Percentiles rank a stretch among this genome's conserved stretches.
Conservation (phyloP, 768 basidiomycete genomes). For the Boletus rubropictus region DNA sequence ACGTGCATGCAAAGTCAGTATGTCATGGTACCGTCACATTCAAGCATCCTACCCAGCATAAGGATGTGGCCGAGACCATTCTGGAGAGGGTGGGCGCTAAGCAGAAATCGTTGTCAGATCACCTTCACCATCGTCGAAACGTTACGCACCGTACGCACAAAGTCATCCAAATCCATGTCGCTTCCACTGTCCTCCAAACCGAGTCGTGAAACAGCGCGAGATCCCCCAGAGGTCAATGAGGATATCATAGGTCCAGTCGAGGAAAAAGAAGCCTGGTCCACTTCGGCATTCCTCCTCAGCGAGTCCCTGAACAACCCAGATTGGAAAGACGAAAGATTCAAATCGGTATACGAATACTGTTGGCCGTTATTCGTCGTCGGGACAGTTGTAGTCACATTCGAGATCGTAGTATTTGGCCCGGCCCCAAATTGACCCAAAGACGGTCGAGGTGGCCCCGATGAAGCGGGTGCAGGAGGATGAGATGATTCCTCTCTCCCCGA, state of each 20-base stretch:
- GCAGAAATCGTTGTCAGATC: slow-evolving; percentile 2
- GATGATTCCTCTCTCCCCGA: slow-evolving; percentile 16
- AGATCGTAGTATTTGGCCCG: neutral
- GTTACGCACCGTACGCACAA: slow-evolving; percentile 11
- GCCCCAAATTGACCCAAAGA: slow-evolving; percentile 7
- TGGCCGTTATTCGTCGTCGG: slow-evolving; percentile 9
- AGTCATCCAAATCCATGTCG: slow-evolving; percentile 25
- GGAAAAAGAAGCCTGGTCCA: slow-evolving; percentile 16
- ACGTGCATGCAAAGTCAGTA: slow-evolving; percentile 1
- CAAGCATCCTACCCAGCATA: slow-evolving; percentile 21
- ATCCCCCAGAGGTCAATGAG: slow-evolving; percentile 5
- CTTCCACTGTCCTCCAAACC: slow-evolving; percentile 24
- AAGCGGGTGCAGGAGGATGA: neutral
- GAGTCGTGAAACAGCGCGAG: slow-evolving; percentile 10
- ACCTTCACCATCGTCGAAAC: neutral
- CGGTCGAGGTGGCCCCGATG: slow-evolving; percentile 2
- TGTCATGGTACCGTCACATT: neutral
- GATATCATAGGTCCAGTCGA: slow-evolving; percentile 4
- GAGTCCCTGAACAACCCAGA: slow-evolving; percentile 32
- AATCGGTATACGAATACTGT: slow-evolving; percentile 26
- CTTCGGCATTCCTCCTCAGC: slow-evolving; percentile 24
- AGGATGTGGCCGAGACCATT: slow-evolving; percentile 23
- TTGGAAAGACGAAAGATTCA: slow-evolving; percentile 30
- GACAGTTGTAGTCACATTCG: neutral
- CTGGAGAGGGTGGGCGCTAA: slow-evolving; percentile 24